Conservation (phyloP, 1,284 basidiomycete genomes). For the Cryptococcus wingfieldii region DNA sequence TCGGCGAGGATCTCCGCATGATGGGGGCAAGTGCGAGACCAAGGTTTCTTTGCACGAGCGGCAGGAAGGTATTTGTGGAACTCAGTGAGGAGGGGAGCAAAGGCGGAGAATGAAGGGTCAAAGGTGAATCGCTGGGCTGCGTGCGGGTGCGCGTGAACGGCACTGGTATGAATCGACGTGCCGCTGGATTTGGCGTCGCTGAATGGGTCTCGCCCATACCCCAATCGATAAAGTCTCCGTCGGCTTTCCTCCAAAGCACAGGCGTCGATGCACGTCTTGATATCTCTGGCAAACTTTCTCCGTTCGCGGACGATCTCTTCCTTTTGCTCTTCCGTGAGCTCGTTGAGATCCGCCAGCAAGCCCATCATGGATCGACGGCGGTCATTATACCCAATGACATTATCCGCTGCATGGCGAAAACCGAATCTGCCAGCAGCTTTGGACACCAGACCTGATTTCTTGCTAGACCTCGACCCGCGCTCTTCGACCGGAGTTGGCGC, state of each 20-base stretch:
- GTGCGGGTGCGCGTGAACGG: constrained; percentile 11
- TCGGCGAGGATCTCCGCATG: constrained; percentile 42
- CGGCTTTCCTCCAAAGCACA: constrained; percentile 37
- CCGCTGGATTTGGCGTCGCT: constrained; percentile 10
- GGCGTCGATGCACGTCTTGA: constrained; percentile 37
- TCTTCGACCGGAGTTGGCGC: constrained; percentile 31
- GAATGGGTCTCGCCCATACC: constrained; percentile 1
- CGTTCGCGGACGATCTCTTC: constrained; percentile 39
- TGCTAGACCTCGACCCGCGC: constrained; percentile 1
- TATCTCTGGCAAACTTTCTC: constrained; percentile 37
- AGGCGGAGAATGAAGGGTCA: constrained; percentile 33
- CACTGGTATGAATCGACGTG: constrained; percentile 13
- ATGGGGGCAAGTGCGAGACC: constrained; percentile 43
- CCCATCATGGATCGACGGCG: constrained; percentile 19
- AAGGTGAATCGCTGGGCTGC: constrained; percentile 14
- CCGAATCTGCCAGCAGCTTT: constrained; percentile 41
- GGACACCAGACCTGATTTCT: constrained; percentile 29
- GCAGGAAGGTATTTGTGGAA: constrained; percentile 38
- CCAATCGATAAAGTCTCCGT: constrained; percentile 23
- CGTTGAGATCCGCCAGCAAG: constrained; percentile 15
- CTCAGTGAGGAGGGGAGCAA: constrained; percentile 40
- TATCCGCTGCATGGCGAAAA: constrained; percentile 37
- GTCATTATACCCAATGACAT: constrained; percentile 35
- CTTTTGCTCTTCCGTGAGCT: constrained; percentile 30
- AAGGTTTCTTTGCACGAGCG: constrained; percentile 36